Conservation (phyloP, 2,329 filamentous ascomycete genomes). For the Grosmannia clavigera region DNA sequence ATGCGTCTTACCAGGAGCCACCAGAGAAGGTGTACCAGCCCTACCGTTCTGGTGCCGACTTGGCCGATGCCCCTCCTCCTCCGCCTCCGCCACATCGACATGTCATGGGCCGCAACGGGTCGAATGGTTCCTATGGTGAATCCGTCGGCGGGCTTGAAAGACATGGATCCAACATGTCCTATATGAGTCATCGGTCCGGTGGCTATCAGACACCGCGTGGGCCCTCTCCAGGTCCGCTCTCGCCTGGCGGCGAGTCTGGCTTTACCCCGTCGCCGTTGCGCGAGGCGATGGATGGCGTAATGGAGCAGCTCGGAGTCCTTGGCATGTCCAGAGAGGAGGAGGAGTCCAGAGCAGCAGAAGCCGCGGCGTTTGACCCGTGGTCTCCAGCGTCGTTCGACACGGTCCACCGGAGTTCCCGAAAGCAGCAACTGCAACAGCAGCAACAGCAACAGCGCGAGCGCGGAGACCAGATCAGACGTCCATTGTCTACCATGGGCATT, state of each 20-base stretch:
- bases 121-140: slow-evolving; percentile 21
- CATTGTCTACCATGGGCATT: slow-evolving; percentile 65
- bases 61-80: slow-evolving; percentile 56
- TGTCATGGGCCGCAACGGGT: slow-evolving; percentile 20
- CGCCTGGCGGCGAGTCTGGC: slow-evolving; percentile 50
- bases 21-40: slow-evolving; percentile 12
- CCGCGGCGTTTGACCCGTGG: slow-evolving; percentile 61
- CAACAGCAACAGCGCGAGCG: slow-evolving; percentile 8
- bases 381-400: slow-evolving; percentile 75
- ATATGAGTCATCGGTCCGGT: slow-evolving; percentile 17
- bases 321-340: slow-evolving; percentile 45
- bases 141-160: slow-evolving; percentile 12
- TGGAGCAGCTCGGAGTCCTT: slow-evolving; percentile 87
- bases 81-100: slow-evolving; percentile 67
- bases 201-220: slow-evolving; percentile 42
- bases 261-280: slow-evolving; percentile 83
- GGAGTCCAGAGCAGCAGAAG: slow-evolving; percentile 31
- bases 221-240: slow-evolving; percentile 54
- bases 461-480: slow-evolving; percentile 25
- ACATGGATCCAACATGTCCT: slow-evolving; percentile 27
- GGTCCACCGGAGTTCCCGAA: slow-evolving; percentile 29
- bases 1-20: background rate
- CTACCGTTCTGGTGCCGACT: slow-evolving; percentile 17
- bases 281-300: slow-evolving; percentile 96
- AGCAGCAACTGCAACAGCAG: slow-evolving; percentile 17